Evolutionary conservation across 768 basidiomycete species (phyloP), one percentile per base, ranked within the genome.

Genomic region (Auriculariales sp.): DNA sequence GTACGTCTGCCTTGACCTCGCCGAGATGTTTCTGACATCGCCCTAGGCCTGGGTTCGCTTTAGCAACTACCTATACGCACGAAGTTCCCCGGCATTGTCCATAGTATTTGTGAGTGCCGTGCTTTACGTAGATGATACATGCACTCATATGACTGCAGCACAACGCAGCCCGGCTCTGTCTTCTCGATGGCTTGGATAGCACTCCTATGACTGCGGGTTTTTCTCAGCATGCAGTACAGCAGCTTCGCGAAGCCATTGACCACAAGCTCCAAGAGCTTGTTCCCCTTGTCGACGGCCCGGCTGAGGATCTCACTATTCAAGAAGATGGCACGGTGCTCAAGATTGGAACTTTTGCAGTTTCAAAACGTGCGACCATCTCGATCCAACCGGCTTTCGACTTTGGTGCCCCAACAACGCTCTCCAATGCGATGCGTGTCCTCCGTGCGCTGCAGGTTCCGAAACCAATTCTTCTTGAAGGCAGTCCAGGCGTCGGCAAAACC

Each of bases 401-500:
- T 35, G 71, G 79, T 47, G 91, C 91, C 0, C 91, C 94, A 0
- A 98, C 95, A 2, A 88, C 93, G 12, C 73, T 72, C 34, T 74
- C 81, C 52, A 99, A 99, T 62, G 83, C 85, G 17, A 76, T 86
- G 72, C 83, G 94, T 19, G 78, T 98, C 11, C 68, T 89, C 28
- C 76, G 95, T 49, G 95, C 92, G 3, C 87, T 83, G 53, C 95
- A 98, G 62, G 69, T 97, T 3, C 58, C 67, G 2, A 98, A 97
- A 62, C 91, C 95, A 0, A 88, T 99, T 52, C 72, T 99, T 11
- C 72, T 99, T 7, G 95, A 99, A 61, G 95, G 95, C 1, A 97
- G 92, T 64, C 95, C 95, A 10, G 95, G 95, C 0, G 95, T 98
- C 12, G 95, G 95, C 2, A 99, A 99, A 66, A 98, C 95, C 2